Base-by-base conservation (phyloP, 345 rosid genomes). In the Rhizophora mangle region DNA sequence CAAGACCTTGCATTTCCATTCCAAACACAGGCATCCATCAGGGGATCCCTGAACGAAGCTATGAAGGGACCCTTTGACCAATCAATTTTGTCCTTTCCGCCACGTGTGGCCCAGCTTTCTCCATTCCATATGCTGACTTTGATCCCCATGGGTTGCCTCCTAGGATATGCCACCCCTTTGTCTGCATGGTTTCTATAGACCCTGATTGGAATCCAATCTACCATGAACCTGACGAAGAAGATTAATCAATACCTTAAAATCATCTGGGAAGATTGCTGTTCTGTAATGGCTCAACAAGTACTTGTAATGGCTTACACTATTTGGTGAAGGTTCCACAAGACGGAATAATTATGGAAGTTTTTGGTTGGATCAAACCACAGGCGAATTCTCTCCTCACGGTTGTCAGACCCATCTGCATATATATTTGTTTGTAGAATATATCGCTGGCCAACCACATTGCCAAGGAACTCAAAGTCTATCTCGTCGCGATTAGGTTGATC, bases 341-440 rank as follows among this genome's bases (percentile, higher is more conserved):
- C 53, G 30, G 98, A 83, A 69, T 93, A 93, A 8, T 77, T 93
- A 62, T 93, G 98, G 76, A 89, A 91, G 16, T 85, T 80, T 2
- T 68, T 79, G 1, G 96, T 84, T 46, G 98, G 97, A 73, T 93
- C 97, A 68, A 93, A 93, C 98, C 98, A 93, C n/a, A 91, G 86
- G 72, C 77, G 75, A 63, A 89, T 78, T 76, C 98, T 88, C 75
- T 90, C 89, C 52, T 91, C 97, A 4, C 94, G 85, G 63, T 89
- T 67, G 74, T 83, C 96, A 55, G 77, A 55, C 60, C 97, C 98
- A 63, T 91, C 81, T 0, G 83, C 87, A 47, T 56, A 93, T 26
- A 93, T 73, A 78, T 93, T 91, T 47, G 98, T 91, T 73, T 93
- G 97, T 22, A 93, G 78, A n/a, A 85, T 82, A 73, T 89, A 91